Evolutionary conservation across 345 rosid species (phyloP).

Genomic region (Gossypium longicalyx): DNA sequence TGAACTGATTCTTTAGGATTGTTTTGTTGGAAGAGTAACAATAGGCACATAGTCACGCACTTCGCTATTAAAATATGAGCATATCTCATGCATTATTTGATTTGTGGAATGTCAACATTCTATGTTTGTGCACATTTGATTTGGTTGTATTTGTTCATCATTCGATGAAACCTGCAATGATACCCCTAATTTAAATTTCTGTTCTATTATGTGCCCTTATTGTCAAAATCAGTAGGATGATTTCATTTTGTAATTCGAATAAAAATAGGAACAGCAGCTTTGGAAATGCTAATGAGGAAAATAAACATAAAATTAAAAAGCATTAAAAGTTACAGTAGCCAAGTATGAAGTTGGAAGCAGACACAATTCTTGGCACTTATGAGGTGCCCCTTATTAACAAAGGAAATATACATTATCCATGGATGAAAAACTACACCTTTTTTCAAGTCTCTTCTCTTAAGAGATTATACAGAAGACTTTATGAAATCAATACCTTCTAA

Average conservation of each 20-base stretch:
- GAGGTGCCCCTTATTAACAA: conserved; percentile 4
- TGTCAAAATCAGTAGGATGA: too few relatives aligned
- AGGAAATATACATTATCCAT: conserved; percentile 5
- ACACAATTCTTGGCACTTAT: not conserved
- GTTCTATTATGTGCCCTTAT: too few relatives aligned
- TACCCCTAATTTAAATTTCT: too few relatives aligned
- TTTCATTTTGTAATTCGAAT: too few relatives aligned
- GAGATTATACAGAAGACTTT: conserved; percentile 15
- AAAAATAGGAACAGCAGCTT: too few relatives aligned
- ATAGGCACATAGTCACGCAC: not conserved
- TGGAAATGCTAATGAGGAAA: too few relatives aligned
- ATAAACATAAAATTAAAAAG: not conserved
- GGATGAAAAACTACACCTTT: not conserved
- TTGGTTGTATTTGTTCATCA: not conserved
- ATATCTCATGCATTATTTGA: conserved; percentile 11
- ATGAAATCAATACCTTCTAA: conserved; percentile 7
- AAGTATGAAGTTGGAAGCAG: not conserved
- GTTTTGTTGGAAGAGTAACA: not conserved
- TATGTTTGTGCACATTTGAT: not conserved
- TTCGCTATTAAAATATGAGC: not conserved
- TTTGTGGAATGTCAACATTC: not conserved
- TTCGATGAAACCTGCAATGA: too few relatives aligned
- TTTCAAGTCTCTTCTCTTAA: not conserved
- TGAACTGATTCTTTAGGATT: not conserved
- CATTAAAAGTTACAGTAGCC: not conserved